phyloP scores from a whole-genome alignment of 768 basidiomycete species.

The Pulveroboletus sp. region DNA sequence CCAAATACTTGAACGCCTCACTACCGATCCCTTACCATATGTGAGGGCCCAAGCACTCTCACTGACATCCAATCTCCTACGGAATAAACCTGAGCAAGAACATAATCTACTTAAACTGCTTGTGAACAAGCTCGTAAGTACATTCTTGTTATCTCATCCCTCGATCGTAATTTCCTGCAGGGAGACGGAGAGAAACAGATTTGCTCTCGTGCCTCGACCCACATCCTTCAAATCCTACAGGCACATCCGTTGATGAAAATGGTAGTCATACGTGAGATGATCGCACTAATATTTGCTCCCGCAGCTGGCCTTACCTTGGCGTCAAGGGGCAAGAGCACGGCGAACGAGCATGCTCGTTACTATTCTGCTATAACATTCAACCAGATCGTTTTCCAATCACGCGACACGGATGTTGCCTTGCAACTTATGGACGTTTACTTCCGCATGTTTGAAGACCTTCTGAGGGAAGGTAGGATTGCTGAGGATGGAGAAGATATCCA shows the following conservation, averaged over 20 bases:
- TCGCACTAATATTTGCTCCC: constrained; percentile 54
- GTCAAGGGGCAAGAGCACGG: constrained; percentile 28
- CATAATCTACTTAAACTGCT: constrained; percentile 90
- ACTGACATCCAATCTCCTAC: constrained; percentile 74
- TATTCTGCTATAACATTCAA: constrained; percentile 94
- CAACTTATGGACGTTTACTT: constrained; percentile 89
- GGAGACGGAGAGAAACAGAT: constrained; percentile 87
- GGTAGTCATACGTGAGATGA: constrained; percentile 84
- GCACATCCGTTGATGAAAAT: constrained; percentile 89
- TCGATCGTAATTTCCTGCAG: constrained; percentile 33
- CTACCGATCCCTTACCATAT: constrained; percentile 81
- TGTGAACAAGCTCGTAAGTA: constrained; percentile 85
- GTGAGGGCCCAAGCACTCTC: constrained; percentile 81
- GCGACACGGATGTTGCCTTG: constrained; percentile 70
- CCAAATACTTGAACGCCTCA: constrained; percentile 82
- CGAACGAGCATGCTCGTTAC: constrained; percentile 76
- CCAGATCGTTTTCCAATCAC: constrained; percentile 70
- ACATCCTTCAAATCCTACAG: constrained; percentile 86
- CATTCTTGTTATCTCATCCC: neutral
- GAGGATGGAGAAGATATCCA: constrained; percentile 56
- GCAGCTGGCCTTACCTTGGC: constrained; percentile 13
- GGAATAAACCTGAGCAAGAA: constrained; percentile 93
- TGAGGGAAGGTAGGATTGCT: constrained; percentile 51
- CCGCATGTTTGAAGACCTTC: constrained; percentile 84
- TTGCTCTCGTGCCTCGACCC: constrained; percentile 85